A percentile compares a stretch with the other conserved stretches of the same genome.
Evolutionary conservation across 2,329 filamentous ascomycete species (phyloP).

Genomic region (Fusarium sacchari): DNA sequence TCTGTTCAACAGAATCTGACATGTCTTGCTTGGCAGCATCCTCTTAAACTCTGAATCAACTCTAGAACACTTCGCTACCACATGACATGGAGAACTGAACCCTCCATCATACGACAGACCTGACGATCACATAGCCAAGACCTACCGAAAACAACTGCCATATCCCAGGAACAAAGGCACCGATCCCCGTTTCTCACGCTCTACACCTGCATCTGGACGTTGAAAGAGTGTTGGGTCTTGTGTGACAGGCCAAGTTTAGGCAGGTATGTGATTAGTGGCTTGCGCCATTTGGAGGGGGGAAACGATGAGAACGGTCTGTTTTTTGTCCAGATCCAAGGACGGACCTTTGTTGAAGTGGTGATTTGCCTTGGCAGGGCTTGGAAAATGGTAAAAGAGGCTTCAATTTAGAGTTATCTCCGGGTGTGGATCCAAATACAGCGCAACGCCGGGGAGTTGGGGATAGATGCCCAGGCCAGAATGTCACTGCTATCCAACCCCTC

Average conservation of each 20-base stretch:
- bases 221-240: neutral
- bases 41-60: neutral
- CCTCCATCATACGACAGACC: neutral
- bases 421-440: neutral
- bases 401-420: neutral
- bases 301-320: constrained; percentile 5
- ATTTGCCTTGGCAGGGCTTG: neutral
- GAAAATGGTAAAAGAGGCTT: neutral
- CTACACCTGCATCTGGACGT: neutral
- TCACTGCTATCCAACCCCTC: neutral
- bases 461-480: neutral
- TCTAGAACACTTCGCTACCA: constrained; percentile 1
- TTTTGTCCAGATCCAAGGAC: neutral
- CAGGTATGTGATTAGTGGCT: constrained; percentile 17
- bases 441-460: neutral
- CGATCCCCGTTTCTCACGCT: constrained; percentile 6
- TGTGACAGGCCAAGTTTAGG: neutral
- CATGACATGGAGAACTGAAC: neutral
- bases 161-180: neutral
- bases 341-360: neutral
- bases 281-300: neutral
- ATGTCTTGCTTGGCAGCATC: neutral
- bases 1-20: neutral
- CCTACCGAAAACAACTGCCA: neutral
- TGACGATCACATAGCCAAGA: neutral